phyloP scores from a whole-genome alignment of 306 rosid genomes.

The Pterocarpus santalinus region DNA sequence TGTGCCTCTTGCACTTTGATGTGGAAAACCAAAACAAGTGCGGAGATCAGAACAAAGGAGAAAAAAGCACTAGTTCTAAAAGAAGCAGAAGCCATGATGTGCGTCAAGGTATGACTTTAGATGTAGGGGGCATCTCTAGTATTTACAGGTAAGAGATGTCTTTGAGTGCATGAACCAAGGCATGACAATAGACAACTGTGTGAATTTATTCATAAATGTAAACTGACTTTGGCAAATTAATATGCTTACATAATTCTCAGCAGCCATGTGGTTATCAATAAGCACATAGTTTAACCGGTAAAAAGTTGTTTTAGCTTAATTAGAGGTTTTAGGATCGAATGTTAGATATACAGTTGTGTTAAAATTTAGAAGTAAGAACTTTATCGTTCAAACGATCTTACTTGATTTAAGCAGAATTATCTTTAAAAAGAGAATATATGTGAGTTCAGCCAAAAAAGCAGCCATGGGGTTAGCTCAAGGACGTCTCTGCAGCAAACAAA shows the following conservation, averaged over 20 bases:
- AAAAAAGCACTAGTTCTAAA: constrained; percentile 6
- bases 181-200: not conserved
- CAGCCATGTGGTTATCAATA: too few relatives aligned
- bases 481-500: not conserved
- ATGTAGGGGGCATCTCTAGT: not conserved
- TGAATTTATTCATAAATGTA: not conserved
- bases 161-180: not conserved
- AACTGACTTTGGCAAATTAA: not conserved
- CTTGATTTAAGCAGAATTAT: too few relatives aligned
- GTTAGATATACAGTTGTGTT: too few relatives aligned
- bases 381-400: too few relatives aligned
- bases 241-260: too few relatives aligned
- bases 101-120: not conserved
- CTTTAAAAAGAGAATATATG: too few relatives aligned
- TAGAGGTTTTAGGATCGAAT: too few relatives aligned
- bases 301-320: too few relatives aligned
- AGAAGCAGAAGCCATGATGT: constrained; percentile 23
- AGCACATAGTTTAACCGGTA: too few relatives aligned
- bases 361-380: too few relatives aligned
- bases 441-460: not conserved
- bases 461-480: constrained; percentile 27
- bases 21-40: constrained; percentile 34
- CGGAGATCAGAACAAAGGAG: constrained; percentile 36
- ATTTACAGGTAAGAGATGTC: not conserved
- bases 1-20: constrained; percentile 43